Evolutionary conservation across 768 basidiomycete genomes (phyloP).

Genomic region (Tylopilus sp.): DNA sequence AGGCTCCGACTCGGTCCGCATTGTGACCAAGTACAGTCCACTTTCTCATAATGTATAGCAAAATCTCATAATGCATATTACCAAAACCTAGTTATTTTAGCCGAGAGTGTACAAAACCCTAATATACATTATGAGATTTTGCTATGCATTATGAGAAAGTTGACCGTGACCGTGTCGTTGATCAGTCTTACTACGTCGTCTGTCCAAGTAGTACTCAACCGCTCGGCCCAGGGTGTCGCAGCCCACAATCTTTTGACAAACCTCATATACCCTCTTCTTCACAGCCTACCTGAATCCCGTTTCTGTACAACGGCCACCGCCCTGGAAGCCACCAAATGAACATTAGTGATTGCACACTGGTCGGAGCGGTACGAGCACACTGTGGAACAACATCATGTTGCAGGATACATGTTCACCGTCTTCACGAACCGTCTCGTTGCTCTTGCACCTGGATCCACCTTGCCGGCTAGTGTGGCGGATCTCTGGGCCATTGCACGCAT

Average conservation of each 20-base stretch:
- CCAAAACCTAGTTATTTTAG: too few relatives aligned
- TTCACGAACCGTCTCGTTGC: constrained; percentile 34
- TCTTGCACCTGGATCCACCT: constrained; percentile 9
- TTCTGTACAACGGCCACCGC: constrained; percentile 73
- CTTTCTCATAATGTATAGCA: too few relatives aligned
- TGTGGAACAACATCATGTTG: constrained; percentile 32
- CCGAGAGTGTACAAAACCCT: too few relatives aligned
- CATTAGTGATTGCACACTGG: constrained; percentile 58
- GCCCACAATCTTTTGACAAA: constrained; percentile 60
- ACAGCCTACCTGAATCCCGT: constrained; percentile 71
- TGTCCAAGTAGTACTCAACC: too few relatives aligned
- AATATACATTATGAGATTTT: too few relatives aligned
- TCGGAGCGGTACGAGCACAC: neutral
- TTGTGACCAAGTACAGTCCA: too few relatives aligned
- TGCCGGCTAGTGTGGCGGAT: constrained; percentile 47
- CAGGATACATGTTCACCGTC: constrained; percentile 57
- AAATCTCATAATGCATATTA: too few relatives aligned
- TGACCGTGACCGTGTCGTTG: too few relatives aligned
- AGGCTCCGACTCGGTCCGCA: too few relatives aligned
- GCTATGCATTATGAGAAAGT: too few relatives aligned
- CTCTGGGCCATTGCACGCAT: constrained; percentile 67
- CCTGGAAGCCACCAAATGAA: constrained; percentile 53
- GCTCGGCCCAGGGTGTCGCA: constrained; percentile 36
- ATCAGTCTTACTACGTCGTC: too few relatives aligned
- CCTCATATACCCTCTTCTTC: constrained; percentile 68